These are phyloP conservation scores for Ophiostoma ulmi DNA, from an alignment of 2,329 filamentous ascomycete genomes.

Conservation along the genomic window DNA sequence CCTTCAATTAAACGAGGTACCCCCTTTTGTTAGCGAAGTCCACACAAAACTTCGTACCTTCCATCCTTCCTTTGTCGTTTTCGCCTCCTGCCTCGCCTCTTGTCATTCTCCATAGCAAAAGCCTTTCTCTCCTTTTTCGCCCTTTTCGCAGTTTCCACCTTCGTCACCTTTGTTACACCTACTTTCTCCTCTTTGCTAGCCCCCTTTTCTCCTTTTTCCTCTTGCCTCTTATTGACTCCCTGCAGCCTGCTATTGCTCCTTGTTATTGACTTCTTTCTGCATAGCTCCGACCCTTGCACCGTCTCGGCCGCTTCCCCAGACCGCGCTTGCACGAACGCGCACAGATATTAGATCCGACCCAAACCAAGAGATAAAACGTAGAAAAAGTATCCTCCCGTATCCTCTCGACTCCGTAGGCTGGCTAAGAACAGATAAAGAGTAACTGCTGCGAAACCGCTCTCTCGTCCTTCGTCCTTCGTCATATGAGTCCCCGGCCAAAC, in stretches of 20 bases:
- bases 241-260: not conserved
- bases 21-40: not conserved
- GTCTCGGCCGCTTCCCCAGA: constrained; percentile 22
- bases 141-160: not conserved
- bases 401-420: too few relatives aligned
- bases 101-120: not conserved
- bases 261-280: constrained; percentile 6
- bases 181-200: constrained; percentile 1
- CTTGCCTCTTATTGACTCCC: constrained; percentile 5
- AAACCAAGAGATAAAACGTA: constrained; percentile 10
- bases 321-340: constrained; percentile 16
- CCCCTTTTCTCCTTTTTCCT: constrained; percentile 3
- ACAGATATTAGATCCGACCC: constrained; percentile 16
- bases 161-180: not conserved
- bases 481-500: not conserved
- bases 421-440: not conserved
- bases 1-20: not conserved
- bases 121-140: not conserved
- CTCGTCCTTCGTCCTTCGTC: not conserved
- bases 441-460: constrained; percentile 11
- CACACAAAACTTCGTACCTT: not conserved
- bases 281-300: constrained; percentile 13
- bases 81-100: constrained; percentile 7
- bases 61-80: not conserved
- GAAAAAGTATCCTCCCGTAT: not conserved